phyloP scores from a whole-genome alignment of 129 eudicot species.

The Smallanthus sonchifolius region DNA sequence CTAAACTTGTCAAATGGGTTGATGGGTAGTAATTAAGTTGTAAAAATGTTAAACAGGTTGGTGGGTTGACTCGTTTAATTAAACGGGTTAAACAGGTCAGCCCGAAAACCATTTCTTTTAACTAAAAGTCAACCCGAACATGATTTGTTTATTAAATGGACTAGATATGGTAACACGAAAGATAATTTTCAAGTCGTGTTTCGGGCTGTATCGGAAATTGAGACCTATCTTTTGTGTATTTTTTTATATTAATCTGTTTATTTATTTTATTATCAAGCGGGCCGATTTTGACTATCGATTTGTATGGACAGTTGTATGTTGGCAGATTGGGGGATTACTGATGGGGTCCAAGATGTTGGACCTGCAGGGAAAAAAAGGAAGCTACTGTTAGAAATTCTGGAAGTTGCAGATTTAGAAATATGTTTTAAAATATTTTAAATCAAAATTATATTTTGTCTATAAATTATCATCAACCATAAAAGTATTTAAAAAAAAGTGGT shows the following conservation, averaged over 20 bases:
- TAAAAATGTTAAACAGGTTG: no score
- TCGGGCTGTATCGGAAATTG: neutral
- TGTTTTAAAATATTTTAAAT: neutral
- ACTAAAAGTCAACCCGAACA: no score
- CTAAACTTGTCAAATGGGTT: no score
- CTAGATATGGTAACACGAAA: no score
- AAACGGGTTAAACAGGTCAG: no score
- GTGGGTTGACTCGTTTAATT: no score
- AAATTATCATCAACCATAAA: neutral
- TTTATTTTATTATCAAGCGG: neutral
- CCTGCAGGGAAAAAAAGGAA: neutral
- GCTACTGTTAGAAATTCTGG: neutral
- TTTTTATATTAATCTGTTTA: no score
- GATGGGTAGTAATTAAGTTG: no score
- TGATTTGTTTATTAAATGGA: no score
- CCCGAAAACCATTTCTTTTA: no score
- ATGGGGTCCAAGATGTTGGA: constrained; percentile 2
- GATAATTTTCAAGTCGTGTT: no score
- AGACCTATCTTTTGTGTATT: no score
- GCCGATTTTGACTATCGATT: constrained; percentile 3
- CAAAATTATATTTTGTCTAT: neutral
- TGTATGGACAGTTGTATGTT: constrained; percentile 16
- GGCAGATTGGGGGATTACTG: constrained; percentile 10
- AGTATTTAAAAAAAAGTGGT: neutral
- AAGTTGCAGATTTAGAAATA: neutral